Base-by-base conservation (phyloP, 768 basidiomycete genomes). In the Cantharellus anzutake region DNA sequence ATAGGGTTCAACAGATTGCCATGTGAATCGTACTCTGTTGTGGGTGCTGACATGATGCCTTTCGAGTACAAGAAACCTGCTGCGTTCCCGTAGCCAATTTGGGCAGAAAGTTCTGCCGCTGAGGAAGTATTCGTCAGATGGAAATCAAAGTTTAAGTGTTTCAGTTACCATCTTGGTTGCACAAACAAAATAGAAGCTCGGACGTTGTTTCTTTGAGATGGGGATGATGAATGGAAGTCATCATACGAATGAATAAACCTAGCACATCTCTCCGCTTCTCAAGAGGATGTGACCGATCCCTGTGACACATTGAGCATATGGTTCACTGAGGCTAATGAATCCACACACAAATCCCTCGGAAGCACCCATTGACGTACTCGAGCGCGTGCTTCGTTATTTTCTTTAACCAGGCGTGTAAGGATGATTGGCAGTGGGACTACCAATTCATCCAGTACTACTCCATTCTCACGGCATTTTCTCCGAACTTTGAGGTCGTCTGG, bases 31-130 rank as follows among this genome's bases (percentile, higher is more conserved):
- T 63, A n/a, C 2, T 73, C 69, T 3, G 60, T 66, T 1, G 72
- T 67, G 37, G 75, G 74, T 1, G 82, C 85, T 3, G 80, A 77
- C 66, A 86, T 75, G 65, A 98, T 76, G 14, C 91, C 92, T 67
- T 91, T 93, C 68, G 86, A 82, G 73, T 90, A 93, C 35, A 99
- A 75, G 75, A 90, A 86, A 0, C 96, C 96, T 0, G 92, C 90
- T 48, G 92, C 90, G 68, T 92, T 92, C 48, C 94, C 94, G 65
- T 99, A 99, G 4, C 94, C 94, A 58, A 96, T 78, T 51, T 85
- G 78, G 3, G 80, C 77, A n/a, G 80, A 79, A 14, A 98, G 73
- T 0, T 75, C 78, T 3, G 77, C 73, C n/a, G 86, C 90, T 82
- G 66, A 3, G 60, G 4, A 55, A 41, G 37, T 2, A 37, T 3